Evolutionary conservation across 2,329 filamentous ascomycete species (phyloP).

Genomic region (Clarireedia monteithiana): DNA sequence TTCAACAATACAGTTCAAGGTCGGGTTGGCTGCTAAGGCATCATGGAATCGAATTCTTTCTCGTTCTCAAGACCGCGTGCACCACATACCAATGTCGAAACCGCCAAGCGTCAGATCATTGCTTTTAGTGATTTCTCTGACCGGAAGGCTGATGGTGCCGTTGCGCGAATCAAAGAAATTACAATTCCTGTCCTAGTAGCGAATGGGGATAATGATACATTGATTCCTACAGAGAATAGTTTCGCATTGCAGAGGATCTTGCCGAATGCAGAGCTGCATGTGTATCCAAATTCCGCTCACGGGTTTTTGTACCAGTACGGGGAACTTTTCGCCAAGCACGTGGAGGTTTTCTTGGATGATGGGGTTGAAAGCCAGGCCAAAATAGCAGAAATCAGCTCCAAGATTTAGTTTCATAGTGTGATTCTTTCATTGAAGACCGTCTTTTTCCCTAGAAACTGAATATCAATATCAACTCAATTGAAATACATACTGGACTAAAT

Average conservation of each 20-base stretch:
- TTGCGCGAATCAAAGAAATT: constrained; percentile 24
- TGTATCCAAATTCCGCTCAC: constrained; percentile 16
- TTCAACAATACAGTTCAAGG: background rate
- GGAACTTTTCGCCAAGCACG: constrained; percentile 11
- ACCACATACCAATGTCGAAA: background rate
- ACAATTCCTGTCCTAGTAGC: constrained; percentile 27
- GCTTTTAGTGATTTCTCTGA: constrained; percentile 5
- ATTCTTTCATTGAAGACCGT: too few relatives aligned
- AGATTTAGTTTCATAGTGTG: too few relatives aligned
- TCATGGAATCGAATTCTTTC: constrained; percentile 1
- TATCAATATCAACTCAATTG: too few relatives aligned
- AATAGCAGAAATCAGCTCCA: too few relatives aligned
- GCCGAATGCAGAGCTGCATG: constrained; percentile 9
- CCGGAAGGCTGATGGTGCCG: constrained; percentile 16
- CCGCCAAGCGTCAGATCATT: background rate
- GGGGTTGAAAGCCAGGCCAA: background rate
- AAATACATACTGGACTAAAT: too few relatives aligned
- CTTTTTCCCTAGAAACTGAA: too few relatives aligned
- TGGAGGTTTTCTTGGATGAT: constrained; percentile 13
- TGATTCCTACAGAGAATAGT: constrained; percentile 14
- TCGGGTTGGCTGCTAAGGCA: constrained; percentile 5
- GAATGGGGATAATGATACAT: constrained; percentile 19
- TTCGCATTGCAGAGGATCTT: background rate
- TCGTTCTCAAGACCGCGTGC: background rate
- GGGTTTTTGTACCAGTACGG: constrained; percentile 14